Evolutionary conservation across 2,329 filamentous ascomycete genomes (phyloP), one percentile per base, ranked within the genome.

Genomic region (Zasmidium citrigriseum): DNA sequence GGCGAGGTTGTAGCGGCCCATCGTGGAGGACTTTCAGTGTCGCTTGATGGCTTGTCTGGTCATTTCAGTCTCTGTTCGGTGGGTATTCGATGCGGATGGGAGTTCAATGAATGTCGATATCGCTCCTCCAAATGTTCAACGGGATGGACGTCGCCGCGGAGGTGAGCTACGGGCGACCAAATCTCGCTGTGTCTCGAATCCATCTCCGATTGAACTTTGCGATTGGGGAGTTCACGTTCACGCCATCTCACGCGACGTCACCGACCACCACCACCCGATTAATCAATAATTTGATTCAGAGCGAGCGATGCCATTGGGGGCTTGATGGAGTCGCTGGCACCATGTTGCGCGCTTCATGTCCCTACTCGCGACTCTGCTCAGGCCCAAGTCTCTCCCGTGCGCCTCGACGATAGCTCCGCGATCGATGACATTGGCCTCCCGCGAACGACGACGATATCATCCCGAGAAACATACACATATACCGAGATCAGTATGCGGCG

Each of bases 331-430:
- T 54, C 54, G 53, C 52, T 54, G 49, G 55, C 63, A 59, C 53
- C 67, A 87, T 88, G 85, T 80, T 76, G 78, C 77, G 73, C 77
- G 71, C 81, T 82, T 83, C 83, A 88, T 88, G 86, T 85, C 82
- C 83, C 77, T 81, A 77, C 73, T 82, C 77, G 79, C 79, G 76
- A 77, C 77, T 76, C 78, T 81, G 75, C 77, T 81, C 72, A 78
- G 80, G 79, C 78, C 76, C 69, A 71, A 74, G 66, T 76, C 76
- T 75, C 76, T 77, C 72, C 71, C 77, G 71, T 73, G 55, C 52
- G 57, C 44, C 58, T 61, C 50, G 52, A 64, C 58, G 49, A 59
- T 55, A 59, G 54, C 46, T 16, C 22, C 38, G 1, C 47, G 47
- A 45, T 57, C 46, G 18, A 45, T 48, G 18, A n/a, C 25, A 49